Evolutionary conservation across 2,329 filamentous ascomycete species (phyloP).

Genomic region (Parastagonospora nodorum): DNA sequence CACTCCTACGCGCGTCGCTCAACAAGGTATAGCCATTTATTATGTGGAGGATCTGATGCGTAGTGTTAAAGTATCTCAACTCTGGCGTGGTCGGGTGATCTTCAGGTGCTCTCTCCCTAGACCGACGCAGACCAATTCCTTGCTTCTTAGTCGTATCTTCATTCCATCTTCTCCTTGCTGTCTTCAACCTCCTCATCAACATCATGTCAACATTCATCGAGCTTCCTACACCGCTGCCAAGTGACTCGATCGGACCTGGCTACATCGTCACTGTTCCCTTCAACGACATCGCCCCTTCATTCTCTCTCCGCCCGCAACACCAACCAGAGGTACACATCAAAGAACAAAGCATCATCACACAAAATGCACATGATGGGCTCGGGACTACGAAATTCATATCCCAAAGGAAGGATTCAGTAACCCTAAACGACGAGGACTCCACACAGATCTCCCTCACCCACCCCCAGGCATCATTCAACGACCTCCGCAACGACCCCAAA

Average conservation of each 20-base stretch:
- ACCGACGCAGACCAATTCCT: background rate
- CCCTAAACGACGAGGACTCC: slow-evolving; percentile 25
- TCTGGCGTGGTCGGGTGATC: too few relatives aligned
- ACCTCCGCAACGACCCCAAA: slow-evolving; percentile 23
- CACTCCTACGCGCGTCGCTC: slow-evolving; percentile 8
- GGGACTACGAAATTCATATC: background rate
- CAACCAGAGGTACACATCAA: slow-evolving; percentile 10
- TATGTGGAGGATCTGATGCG: slow-evolving; percentile 3
- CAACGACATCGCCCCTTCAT: slow-evolving; percentile 5
- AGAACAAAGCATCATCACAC: slow-evolving; percentile 20
- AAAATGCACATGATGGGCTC: slow-evolving; percentile 29
- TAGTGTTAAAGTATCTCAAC: background rate
- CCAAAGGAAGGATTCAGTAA: background rate
- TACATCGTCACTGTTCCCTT: slow-evolving; percentile 36
- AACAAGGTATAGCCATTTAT: background rate
- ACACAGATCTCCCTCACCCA: slow-evolving; percentile 16
- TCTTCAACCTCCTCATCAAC: background rate
- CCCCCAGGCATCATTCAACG: slow-evolving; percentile 27
- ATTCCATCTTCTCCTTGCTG: slow-evolving; percentile 1
- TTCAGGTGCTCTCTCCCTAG: too few relatives aligned
- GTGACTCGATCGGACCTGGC: slow-evolving; percentile 27
- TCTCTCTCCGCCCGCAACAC: slow-evolving; percentile 9
- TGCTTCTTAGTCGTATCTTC: background rate
- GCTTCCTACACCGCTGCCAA: slow-evolving; percentile 30
- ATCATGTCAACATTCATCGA: slow-evolving; percentile 27